phyloP scores from a whole-genome alignment of 2,329 filamentous ascomycete genomes.

The Alternaria infectoria region DNA sequence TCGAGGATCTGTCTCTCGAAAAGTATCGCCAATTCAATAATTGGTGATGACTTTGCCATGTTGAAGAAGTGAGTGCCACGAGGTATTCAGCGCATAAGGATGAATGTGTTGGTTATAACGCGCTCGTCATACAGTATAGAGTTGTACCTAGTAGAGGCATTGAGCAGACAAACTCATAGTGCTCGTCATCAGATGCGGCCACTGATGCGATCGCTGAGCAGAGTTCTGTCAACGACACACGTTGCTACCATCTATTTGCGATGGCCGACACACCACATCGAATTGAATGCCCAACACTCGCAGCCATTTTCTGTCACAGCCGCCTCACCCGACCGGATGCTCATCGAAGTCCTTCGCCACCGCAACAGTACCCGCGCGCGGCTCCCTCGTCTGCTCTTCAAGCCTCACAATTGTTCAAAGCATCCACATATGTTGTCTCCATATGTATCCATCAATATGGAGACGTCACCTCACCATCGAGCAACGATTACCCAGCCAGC shows the following conservation, averaged over 20 bases:
- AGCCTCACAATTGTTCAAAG: neutral
- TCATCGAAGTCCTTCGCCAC: neutral
- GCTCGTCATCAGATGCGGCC: neutral
- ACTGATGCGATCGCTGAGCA: neutral
- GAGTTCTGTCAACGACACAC: neutral
- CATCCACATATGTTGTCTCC: neutral
- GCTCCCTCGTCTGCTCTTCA: neutral
- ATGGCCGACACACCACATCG: neutral
- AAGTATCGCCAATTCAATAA: too few relatives aligned
- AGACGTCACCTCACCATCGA: neutral
- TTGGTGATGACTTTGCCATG: too few relatives aligned
- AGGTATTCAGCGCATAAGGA: too few relatives aligned
- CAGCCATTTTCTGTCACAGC: neutral
- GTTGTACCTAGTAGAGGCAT: too few relatives aligned
- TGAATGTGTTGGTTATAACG: too few relatives aligned
- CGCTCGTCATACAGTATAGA: too few relatives aligned
- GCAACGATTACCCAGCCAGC: neutral
- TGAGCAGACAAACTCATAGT: neutral
- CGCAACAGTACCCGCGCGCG: neutral
- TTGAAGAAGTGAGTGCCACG: too few relatives aligned
- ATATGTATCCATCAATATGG: neutral
- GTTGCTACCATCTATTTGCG: neutral
- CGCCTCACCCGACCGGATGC: neutral
- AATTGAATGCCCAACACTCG: neutral
- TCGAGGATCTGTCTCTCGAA: too few relatives aligned